Base-by-base conservation (phyloP, 768 basidiomycete genomes). In the Solioccasus polychromus region DNA sequence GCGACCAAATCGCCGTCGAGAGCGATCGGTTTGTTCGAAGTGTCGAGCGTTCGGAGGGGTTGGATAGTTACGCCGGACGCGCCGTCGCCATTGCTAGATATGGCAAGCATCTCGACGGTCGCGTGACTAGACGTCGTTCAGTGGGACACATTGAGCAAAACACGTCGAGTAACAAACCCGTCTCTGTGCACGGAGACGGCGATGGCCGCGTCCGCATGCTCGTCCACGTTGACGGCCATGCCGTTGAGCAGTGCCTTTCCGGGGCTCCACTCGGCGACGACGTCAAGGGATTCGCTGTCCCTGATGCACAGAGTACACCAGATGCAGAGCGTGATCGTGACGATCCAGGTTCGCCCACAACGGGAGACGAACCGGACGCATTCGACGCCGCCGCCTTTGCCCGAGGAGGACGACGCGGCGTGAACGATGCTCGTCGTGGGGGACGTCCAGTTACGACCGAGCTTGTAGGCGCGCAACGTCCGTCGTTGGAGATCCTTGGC, bases 261-360 rank as follows among this genome's bases (percentile, higher is more conserved):
- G 0, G 72, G 75, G 22, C 71, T 73, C 83, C 84, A 85, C 39
- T 76, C 69, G 12, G 70, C 73, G 12, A 63, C 58, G 8, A 55
- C 50, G 23, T 43, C 49, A 19, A 78, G 53, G 12, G 55, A 45
- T 32, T 53, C 42, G 22, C 43, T 57, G 44, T 79, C 71, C 79
- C 84, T 83, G 17, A 82, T 54, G 1, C 71, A 68, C 37, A 85
- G 53, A 15, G 70, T 67, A 31, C 79, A 78, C 84, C 84, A 86
- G 39, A 86, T 75, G 6, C 73, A 71, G 48, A 76, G 77, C 4
- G 79, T 80, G 8, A 80, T 70, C 7, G 77, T 77, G 44, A 83
- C 40, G 4, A 85, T 42, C 60, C 77, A 72, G 35, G 60, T 65
- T 7, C 68, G 71, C 1, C 62, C 71, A 30, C 62, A 61, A 5